Percentiles rank a stretch among this genome's conserved stretches.
These are phyloP conservation scores for Skeletonema menzelii DNA, from an alignment of 108 stramenopile species.

Conservation along the genomic window DNA sequence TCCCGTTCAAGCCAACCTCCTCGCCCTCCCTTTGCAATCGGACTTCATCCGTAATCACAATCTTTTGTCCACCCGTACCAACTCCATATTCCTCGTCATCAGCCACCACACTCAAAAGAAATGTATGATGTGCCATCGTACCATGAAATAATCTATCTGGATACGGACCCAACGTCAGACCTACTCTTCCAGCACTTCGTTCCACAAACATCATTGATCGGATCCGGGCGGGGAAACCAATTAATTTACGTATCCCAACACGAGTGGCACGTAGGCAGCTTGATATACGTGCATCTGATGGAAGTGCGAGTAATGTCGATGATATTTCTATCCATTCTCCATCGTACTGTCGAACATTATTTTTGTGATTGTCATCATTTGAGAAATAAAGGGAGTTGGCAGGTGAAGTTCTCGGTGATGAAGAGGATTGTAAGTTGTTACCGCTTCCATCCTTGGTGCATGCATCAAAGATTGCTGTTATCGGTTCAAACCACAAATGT, in stretches of 20 bases:
- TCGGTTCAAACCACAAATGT: slow-evolving; percentile 72
- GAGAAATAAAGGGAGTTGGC: slow-evolving; percentile 17
- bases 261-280: slow-evolving; percentile 21
- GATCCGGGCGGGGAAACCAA: slow-evolving; percentile 46
- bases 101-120: slow-evolving; percentile 26
- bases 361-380: background rate
- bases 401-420: slow-evolving; percentile 6
- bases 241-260: slow-evolving; percentile 23
- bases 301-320: slow-evolving; percentile 50
- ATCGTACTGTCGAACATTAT: slow-evolving; percentile 51
- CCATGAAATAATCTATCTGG: slow-evolving; percentile 39
- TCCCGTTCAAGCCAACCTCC: slow-evolving; percentile 29
- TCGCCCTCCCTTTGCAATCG: slow-evolving; percentile 42
- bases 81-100: slow-evolving; percentile 14
- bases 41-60: slow-evolving; percentile 60
- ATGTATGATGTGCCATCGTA: slow-evolving; percentile 60
- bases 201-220: slow-evolving; percentile 75
- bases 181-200: slow-evolving; percentile 58
- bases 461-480: slow-evolving; percentile 63
- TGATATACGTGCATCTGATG: slow-evolving; percentile 34
- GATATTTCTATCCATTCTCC: slow-evolving; percentile 83
- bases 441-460: slow-evolving; percentile 49
- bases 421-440: background rate
- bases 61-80: slow-evolving; percentile 6
- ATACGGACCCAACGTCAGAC: slow-evolving; percentile 65